Conservation (phyloP, 768 basidiomycete genomes). For the Trametes meyenii region DNA sequence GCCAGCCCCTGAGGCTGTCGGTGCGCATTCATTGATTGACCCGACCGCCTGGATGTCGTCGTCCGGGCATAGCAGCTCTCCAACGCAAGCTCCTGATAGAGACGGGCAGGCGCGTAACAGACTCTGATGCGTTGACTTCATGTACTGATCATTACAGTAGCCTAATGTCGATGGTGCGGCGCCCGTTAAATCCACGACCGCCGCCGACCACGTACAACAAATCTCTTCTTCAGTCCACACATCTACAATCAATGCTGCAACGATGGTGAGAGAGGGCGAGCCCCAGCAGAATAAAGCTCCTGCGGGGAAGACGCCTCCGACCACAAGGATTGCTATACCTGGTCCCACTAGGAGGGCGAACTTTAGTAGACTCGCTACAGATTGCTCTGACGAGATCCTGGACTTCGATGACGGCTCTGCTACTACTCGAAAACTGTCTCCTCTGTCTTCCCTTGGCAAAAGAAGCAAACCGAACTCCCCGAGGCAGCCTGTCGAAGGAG, state of each 20-base stretch:
- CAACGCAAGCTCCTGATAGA: slow-evolving; percentile 27
- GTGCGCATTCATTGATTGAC: slow-evolving; percentile 36
- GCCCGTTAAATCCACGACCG: slow-evolving; percentile 19
- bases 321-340: neutral
- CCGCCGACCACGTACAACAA: slow-evolving; percentile 2
- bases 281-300: neutral
- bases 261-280: no score
- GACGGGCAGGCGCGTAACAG: slow-evolving; percentile 27
- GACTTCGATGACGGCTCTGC: slow-evolving; percentile 26
- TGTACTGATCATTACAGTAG: neutral
- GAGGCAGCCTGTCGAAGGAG: neutral
- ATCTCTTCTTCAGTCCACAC: neutral
- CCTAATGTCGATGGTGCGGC: slow-evolving; percentile 28
- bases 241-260: no score
- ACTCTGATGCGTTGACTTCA: neutral
- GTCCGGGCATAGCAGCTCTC: slow-evolving; percentile 29
- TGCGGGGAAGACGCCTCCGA: neutral
- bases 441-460: slow-evolving; percentile 20
- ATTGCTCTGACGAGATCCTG: slow-evolving; percentile 32
- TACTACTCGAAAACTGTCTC: neutral
- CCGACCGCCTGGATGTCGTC: slow-evolving; percentile 33
- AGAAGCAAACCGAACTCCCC: slow-evolving; percentile 12
- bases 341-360: slow-evolving; percentile 13
- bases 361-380: slow-evolving; percentile 30
- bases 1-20: slow-evolving; percentile 11